Conservation (phyloP, 2,329 filamentous ascomycete species). For the Rhinocladiella mackenziei region DNA sequence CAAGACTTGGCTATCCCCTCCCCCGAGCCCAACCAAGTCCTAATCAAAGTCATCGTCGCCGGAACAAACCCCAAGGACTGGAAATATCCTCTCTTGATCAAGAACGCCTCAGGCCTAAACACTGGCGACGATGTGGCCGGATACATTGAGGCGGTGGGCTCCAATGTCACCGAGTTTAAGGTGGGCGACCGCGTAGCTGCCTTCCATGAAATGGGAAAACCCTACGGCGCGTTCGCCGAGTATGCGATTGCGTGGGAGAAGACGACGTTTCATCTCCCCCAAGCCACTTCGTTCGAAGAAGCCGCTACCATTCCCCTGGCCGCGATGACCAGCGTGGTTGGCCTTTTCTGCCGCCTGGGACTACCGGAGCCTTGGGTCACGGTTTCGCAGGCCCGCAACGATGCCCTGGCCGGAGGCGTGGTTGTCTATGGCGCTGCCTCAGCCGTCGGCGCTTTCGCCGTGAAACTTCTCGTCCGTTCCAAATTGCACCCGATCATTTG, state of each 20-base stretch:
- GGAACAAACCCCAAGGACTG: conserved; percentile 52
- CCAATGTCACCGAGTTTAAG: conserved; percentile 52
- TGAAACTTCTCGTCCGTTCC: conserved; percentile 53
- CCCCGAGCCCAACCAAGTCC: conserved; percentile 37
- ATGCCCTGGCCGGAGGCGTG: conserved; percentile 31
- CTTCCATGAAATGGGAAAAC: conserved; percentile 49
- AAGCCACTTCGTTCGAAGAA: conserved; percentile 53
- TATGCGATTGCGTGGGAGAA: conserved; percentile 54
- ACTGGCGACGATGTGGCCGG: conserved; percentile 53
- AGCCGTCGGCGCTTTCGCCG: conserved; percentile 56
- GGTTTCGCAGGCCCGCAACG: conserved; percentile 19
- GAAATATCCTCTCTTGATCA: conserved; percentile 31
- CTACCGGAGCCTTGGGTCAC: conserved; percentile 25
- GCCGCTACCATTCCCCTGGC: conserved; percentile 25
- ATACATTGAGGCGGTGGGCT: conserved; percentile 50
- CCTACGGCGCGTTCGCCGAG: conserved; percentile 53
- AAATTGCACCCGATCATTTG: conserved; percentile 62
- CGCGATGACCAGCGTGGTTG: conserved; percentile 24
- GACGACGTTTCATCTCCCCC: conserved; percentile 54
- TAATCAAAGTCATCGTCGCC: conserved; percentile 42
- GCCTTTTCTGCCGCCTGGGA: conserved; percentile 18
- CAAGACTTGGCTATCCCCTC: conserved; percentile 43
- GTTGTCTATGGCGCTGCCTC: conserved; percentile 56
- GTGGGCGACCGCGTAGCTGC: conserved; percentile 53
- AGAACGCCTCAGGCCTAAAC: conserved; percentile 33